phyloP scores from a whole-genome alignment of 371 early-diverging fungal genomes.

The Mucor circinelloides region DNA sequence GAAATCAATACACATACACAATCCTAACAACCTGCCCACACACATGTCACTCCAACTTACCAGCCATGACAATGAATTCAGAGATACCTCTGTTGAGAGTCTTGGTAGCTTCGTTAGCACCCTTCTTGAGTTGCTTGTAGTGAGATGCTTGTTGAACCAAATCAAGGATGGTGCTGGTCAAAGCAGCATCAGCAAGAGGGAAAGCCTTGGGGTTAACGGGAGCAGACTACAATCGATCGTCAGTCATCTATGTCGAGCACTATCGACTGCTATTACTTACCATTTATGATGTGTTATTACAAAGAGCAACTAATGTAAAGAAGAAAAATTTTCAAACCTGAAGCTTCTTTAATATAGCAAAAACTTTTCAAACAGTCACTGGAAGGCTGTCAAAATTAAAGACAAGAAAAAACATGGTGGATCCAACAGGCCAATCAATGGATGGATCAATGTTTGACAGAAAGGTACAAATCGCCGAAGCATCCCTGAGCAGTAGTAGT shows the following conservation, averaged over 20 bases:
- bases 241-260: too few relatives aligned
- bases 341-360: neutral
- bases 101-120: constrained; percentile 99
- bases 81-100: constrained; percentile 99
- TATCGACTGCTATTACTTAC: neutral
- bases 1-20: neutral
- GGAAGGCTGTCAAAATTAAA: neutral
- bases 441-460: neutral
- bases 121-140: constrained; percentile 99
- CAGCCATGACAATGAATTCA: constrained; percentile 98
- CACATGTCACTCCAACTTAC: constrained; percentile 30
- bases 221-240: constrained; percentile 13
- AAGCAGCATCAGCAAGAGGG: constrained; percentile 91
- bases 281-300: neutral
- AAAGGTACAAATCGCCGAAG: neutral
- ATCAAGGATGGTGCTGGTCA: constrained; percentile 94
- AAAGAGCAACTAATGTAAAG: neutral
- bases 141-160: constrained; percentile 96
- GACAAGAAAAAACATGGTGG: neutral
- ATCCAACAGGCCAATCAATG: neutral
- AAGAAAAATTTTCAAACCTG: neutral
- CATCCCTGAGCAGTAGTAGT: too few relatives aligned
- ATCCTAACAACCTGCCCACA: neutral
- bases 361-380: constrained; percentile 1
- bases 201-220: constrained; percentile 81